Percentiles rank a stretch among this genome's conserved stretches.
phyloP scores from a whole-genome alignment of 208 protist species.

The Angomonas deanei region DNA sequence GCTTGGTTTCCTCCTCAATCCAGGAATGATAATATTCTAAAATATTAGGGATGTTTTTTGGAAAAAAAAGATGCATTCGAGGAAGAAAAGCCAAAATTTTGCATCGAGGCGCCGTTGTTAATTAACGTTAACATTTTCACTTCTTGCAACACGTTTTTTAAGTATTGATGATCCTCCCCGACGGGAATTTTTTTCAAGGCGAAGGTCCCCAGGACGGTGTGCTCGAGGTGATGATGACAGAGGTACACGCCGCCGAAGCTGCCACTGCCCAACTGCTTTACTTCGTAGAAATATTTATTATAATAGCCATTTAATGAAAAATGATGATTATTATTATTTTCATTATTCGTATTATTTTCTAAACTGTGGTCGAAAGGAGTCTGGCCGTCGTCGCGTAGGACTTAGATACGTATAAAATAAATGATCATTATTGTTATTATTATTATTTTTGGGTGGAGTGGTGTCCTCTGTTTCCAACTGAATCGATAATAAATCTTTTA shows the following conservation, averaged over 20 bases:
- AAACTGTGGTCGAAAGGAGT: background rate
- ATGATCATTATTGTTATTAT: background rate
- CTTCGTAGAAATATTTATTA: slow-evolving; percentile 73
- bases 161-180: slow-evolving; percentile 33
- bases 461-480: no score
- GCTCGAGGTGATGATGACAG: slow-evolving; percentile 81
- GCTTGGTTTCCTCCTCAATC: slow-evolving; percentile 65
- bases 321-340: background rate
- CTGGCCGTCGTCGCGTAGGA: background rate
- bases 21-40: slow-evolving; percentile 90
- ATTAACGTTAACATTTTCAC: no score
- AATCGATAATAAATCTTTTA: no score
- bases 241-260: slow-evolving; percentile 86
- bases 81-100: no score
- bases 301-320: slow-evolving; percentile 59
- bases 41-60: slow-evolving; percentile 86
- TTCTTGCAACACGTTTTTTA: no score
- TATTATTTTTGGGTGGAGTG: no score
- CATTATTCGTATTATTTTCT: background rate
- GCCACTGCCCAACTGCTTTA: slow-evolving; percentile 76
- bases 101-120: no score
- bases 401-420: background rate
- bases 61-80: no score
- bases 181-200: slow-evolving; percentile 91
- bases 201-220: slow-evolving; percentile 72